Evolutionary conservation across 1,284 basidiomycete genomes (phyloP).

Genomic region (Austroboletus novae-zelandiae): DNA sequence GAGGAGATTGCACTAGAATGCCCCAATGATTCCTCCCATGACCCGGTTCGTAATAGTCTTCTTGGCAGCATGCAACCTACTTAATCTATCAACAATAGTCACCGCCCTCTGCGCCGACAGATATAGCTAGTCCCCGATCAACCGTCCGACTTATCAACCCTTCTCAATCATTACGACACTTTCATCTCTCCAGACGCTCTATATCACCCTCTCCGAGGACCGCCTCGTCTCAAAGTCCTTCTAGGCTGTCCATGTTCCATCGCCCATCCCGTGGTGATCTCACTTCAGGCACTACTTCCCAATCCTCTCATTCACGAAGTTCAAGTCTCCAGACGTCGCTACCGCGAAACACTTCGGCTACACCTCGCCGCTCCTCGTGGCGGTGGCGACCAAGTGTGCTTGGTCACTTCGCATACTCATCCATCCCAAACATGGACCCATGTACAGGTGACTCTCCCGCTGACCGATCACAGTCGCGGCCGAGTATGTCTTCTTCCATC

Average conservation of each 20-base stretch:
- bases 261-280: slow-evolving; percentile 38
- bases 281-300: slow-evolving; percentile 25
- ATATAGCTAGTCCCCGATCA: slow-evolving; percentile 37
- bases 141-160: slow-evolving; percentile 43
- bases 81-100: slow-evolving; percentile 20
- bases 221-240: slow-evolving; percentile 35
- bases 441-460: slow-evolving; percentile 40
- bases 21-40: slow-evolving; percentile 12
- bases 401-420: slow-evolving; percentile 51
- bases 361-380: slow-evolving; percentile 31
- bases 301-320: slow-evolving; percentile 42
- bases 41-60: slow-evolving; percentile 21
- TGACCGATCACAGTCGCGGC: slow-evolving; percentile 58
- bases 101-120: slow-evolving; percentile 37
- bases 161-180: slow-evolving; percentile 52
- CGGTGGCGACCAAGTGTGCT: slow-evolving; percentile 61
- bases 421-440: slow-evolving; percentile 39
- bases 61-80: slow-evolving; percentile 5
- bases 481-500: slow-evolving; percentile 63
- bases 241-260: slow-evolving; percentile 45
- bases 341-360: slow-evolving; percentile 15
- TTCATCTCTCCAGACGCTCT: slow-evolving; percentile 53
- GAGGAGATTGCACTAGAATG: slow-evolving; percentile 27
- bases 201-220: slow-evolving; percentile 36
- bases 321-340: slow-evolving; percentile 40